Evolutionary conservation across 768 basidiomycete species (phyloP).

Genomic region (Hebeloma cylindrosporum): DNA sequence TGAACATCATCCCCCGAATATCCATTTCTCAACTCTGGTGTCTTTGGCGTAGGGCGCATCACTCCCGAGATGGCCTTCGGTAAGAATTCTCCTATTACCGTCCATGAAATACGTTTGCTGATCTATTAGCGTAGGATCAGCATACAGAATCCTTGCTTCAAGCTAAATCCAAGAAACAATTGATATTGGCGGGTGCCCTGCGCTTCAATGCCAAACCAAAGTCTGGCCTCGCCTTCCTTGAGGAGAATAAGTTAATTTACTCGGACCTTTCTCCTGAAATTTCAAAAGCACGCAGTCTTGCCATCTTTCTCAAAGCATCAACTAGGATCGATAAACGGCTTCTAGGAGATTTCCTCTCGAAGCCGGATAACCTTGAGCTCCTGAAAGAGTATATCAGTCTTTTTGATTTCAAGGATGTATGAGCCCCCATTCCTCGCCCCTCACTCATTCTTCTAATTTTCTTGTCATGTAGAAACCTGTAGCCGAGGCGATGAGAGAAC

Average conservation of each 20-base stretch:
- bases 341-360: slow-evolving; percentile 90
- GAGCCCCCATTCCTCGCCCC: slow-evolving; percentile 23
- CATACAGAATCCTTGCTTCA: slow-evolving; percentile 58
- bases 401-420: slow-evolving; percentile 87
- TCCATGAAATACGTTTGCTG: not conserved
- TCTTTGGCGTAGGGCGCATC: slow-evolving; percentile 27
- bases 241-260: slow-evolving; percentile 90
- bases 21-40: slow-evolving; percentile 13
- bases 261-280: slow-evolving; percentile 55
- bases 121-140: slow-evolving; percentile 43
- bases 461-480: slow-evolving; percentile 71
- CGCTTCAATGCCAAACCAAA: slow-evolving; percentile 95
- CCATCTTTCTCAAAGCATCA: slow-evolving; percentile 81
- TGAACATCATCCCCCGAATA: slow-evolving; percentile 2
- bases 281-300: slow-evolving; percentile 67
- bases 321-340: slow-evolving; percentile 89
- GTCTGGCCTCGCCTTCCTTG: slow-evolving; percentile 83
- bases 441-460: slow-evolving; percentile 1
- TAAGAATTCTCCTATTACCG: slow-evolving; percentile 33
- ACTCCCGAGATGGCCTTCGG: slow-evolving; percentile 60
- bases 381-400: slow-evolving; percentile 84
- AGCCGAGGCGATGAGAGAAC: slow-evolving; percentile 93
- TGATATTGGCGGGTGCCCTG: slow-evolving; percentile 78
- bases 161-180: slow-evolving; percentile 82
- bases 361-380: slow-evolving; percentile 81